Evolutionary conservation across 768 basidiomycete genomes (phyloP), one percentile per base, ranked within the genome.

Genomic region (Boletus tylopilopsis): DNA sequence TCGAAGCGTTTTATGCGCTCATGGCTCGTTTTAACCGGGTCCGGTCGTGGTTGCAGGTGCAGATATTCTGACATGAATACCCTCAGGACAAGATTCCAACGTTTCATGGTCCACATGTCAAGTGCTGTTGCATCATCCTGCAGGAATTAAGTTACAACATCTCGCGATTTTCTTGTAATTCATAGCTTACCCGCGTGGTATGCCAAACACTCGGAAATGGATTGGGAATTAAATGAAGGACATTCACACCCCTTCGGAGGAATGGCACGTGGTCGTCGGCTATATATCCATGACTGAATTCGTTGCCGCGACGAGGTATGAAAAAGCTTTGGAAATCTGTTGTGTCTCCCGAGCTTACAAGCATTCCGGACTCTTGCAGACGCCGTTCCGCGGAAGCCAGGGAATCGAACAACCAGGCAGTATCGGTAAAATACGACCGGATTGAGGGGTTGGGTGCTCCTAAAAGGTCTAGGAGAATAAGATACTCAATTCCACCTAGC

Each of bases 261-360:
- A 99, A 98, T 21, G 96, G 96, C 35, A 92, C 67, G 59, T 99
- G 96, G 68, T 99, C 96, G 67, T 99, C 96, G 34, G 81, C 90
- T 53, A 95, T 84, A 58, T 82, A 79, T 3, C 81, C 82, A 18
- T 68, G 63, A 51, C 75, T 76, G 30, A 63, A 54, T 21, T 72
- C 68, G 16, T 50, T 59, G 15, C 56, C 53, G 6, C 49, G 59
- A 41, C 88, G 76, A 35, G 78, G 71, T 21, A 70, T 59, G 70
- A 94, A 94, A 68, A 84, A 94, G 56, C 85, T 86, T 61, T 32
- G 73, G 66, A 78, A 81, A 74, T 40, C 58, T 61, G 39, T 62
- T 19, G 47, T 66, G 18, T 75, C 71, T 6, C 76, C 68, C 0
- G 69, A 73, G 47, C 76, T 78, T 4, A 66, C 67, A 45, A 94